A percentile compares a stretch with the other conserved stretches of the same genome.
These are phyloP conservation scores for Termitomyces sp. DNA, from an alignment of 768 basidiomycete species.

Conservation along the genomic window DNA sequence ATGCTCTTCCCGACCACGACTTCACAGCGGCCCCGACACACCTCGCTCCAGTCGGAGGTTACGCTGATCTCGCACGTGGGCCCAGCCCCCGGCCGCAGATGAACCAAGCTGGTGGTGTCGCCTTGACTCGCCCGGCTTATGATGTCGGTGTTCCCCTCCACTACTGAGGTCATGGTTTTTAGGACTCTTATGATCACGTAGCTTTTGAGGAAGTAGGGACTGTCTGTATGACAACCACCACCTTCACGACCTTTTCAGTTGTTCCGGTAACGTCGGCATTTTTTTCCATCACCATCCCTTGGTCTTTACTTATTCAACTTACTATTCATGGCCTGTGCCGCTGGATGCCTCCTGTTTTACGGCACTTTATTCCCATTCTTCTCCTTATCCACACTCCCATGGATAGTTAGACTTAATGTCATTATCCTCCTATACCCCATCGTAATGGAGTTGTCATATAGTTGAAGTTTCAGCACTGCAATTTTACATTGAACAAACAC, in stretches of 20 bases:
- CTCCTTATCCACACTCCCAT: not conserved
- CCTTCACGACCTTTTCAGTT: conserved; percentile 4
- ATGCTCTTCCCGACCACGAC: conserved; percentile 67
- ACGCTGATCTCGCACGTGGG: conserved; percentile 79
- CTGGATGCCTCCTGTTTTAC: conserved; percentile 20
- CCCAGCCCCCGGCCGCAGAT: conserved; percentile 67
- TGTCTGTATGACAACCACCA: conserved; percentile 1
- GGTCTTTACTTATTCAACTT: conserved; percentile 7
- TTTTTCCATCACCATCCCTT: conserved; percentile 16
- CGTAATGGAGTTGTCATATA: conserved; percentile 5
- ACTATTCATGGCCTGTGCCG: conserved; percentile 18
- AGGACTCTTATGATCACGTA: conserved; percentile 24
- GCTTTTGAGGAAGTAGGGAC: conserved; percentile 7
- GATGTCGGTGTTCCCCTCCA: conserved; percentile 61
- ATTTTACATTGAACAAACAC: not conserved
- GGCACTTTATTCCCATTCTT: conserved; percentile 5
- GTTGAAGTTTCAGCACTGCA: not conserved
- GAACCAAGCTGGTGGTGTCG: conserved; percentile 47
- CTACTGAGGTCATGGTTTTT: conserved; percentile 44
- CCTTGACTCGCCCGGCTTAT: conserved; percentile 46
- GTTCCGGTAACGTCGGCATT: conserved; percentile 9
- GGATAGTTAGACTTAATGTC: not conserved
- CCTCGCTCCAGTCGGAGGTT: conserved; percentile 71
- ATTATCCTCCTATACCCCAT: conserved; percentile 9
- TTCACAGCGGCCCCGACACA: conserved; percentile 61